phyloP scores from a whole-genome alignment of 1,284 basidiomycete species.

The Volvariella volvacea region DNA sequence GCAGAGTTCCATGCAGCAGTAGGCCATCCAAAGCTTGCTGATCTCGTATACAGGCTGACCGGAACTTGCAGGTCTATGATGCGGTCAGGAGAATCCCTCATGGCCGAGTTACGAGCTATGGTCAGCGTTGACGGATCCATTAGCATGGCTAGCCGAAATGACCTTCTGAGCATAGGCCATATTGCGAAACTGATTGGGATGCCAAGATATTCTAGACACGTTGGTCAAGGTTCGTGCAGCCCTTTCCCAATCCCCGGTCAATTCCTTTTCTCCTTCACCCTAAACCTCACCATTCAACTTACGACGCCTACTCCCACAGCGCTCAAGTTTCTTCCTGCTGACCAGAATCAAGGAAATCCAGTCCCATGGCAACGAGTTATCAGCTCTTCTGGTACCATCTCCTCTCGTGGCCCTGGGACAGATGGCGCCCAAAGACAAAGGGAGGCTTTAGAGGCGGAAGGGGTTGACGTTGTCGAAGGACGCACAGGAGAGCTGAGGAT shows the following conservation, averaged over 20 bases:
- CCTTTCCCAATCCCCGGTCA: neutral
- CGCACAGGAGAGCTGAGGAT: constrained; percentile 35
- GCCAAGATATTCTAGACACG: constrained; percentile 77
- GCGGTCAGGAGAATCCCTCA: constrained; percentile 59
- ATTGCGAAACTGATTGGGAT: constrained; percentile 80
- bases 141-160: neutral
- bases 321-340: constrained; percentile 60
- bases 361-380: constrained; percentile 76
- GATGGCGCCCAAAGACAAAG: constrained; percentile 58
- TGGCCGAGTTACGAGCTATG: constrained; percentile 63
- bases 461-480: constrained; percentile 53
- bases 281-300: neutral
- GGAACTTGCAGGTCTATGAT: constrained; percentile 56
- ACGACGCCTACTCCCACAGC: constrained; percentile 28
- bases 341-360: constrained; percentile 38
- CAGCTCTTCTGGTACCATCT: constrained; percentile 62
- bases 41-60: neutral
- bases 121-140: constrained; percentile 25
- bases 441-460: constrained; percentile 62
- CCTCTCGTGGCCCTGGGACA: constrained; percentile 71
- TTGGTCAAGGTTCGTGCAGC: constrained; percentile 66
- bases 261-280: constrained; percentile 6
- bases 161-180: constrained; percentile 45
- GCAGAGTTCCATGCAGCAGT: constrained; percentile 64
- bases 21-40: constrained; percentile 13